A percentile compares a stretch with the other conserved stretches of the same genome.
These are phyloP conservation scores for Sistotremastrum niveocremeum DNA, from an alignment of 768 basidiomycete genomes.

Conservation along the genomic window DNA sequence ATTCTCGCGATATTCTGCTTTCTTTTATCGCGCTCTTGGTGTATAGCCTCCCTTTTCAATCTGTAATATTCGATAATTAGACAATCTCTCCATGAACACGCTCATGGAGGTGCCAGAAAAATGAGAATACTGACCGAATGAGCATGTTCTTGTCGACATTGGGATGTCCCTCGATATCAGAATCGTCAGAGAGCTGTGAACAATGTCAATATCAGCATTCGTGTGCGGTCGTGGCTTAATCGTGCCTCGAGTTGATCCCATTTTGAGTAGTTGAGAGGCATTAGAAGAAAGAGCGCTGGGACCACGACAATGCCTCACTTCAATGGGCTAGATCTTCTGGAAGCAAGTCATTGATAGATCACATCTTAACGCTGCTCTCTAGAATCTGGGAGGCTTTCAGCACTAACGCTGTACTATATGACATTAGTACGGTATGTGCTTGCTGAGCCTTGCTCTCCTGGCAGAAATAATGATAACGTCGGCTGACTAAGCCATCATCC, in stretches of 20 bases:
- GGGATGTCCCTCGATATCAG: constrained; percentile 94
- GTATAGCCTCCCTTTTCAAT: constrained; percentile 97
- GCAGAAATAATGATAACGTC: too few relatives aligned
- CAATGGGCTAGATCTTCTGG: too few relatives aligned
- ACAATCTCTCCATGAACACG: too few relatives aligned
- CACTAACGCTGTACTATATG: too few relatives aligned
- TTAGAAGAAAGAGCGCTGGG: constrained; percentile 1
- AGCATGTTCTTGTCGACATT: constrained; percentile 97
- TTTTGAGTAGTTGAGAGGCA: constrained; percentile 93
- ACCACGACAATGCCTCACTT: too few relatives aligned
- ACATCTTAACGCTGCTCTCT: too few relatives aligned
- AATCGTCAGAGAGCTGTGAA: constrained; percentile 80
- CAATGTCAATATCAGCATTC: neutral
- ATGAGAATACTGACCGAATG: constrained; percentile 42
- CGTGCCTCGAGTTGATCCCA: constrained; percentile 90
- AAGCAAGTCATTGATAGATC: too few relatives aligned
- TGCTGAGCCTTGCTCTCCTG: too few relatives aligned
- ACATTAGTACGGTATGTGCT: too few relatives aligned
- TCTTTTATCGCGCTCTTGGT: constrained; percentile 83
- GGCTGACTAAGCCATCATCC: too few relatives aligned
- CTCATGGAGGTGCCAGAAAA: neutral
- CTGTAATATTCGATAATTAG: constrained; percentile 22
- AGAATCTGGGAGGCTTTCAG: too few relatives aligned
- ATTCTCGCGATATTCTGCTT: constrained; percentile 64
- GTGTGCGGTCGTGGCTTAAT: constrained; percentile 2